Conservation (phyloP, 345 rosid species). For the Populus deltoides region DNA sequence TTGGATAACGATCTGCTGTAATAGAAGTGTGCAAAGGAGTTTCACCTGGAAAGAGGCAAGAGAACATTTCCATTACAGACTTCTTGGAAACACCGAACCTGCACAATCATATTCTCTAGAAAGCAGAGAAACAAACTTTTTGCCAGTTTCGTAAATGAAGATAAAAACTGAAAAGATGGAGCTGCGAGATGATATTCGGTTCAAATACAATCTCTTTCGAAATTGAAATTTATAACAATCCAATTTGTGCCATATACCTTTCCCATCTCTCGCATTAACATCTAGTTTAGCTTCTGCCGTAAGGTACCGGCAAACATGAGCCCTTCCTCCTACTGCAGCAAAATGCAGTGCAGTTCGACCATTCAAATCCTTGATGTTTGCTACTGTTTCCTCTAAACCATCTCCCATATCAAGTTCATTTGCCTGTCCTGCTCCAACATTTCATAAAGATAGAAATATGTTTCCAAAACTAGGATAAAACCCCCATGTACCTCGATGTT, state of each 20-base stretch:
- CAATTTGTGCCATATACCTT: background rate
- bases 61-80: background rate
- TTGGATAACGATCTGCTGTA: background rate
- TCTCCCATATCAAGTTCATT: background rate
- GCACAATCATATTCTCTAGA: background rate
- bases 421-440: background rate
- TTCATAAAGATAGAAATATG: background rate
- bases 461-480: too few relatives aligned
- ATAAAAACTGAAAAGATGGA: too few relatives aligned
- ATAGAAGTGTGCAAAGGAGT: slow-evolving; percentile 26
- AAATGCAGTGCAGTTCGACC: slow-evolving; percentile 17
- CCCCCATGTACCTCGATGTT: too few relatives aligned
- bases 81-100: background rate
- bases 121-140: background rate
- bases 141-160: background rate
- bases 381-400: background rate
- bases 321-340: slow-evolving; percentile 10
- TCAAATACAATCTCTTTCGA: too few relatives aligned
- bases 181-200: too few relatives aligned
- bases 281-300: slow-evolving; percentile 8
- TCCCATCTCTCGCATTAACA: slow-evolving; percentile 7
- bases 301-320: slow-evolving; percentile 17
- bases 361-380: background rate
- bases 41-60: background rate
- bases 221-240: too few relatives aligned